Evolutionary conservation across 2,329 filamentous ascomycete species (phyloP).

Genomic region (Talaromyces islandicus): DNA sequence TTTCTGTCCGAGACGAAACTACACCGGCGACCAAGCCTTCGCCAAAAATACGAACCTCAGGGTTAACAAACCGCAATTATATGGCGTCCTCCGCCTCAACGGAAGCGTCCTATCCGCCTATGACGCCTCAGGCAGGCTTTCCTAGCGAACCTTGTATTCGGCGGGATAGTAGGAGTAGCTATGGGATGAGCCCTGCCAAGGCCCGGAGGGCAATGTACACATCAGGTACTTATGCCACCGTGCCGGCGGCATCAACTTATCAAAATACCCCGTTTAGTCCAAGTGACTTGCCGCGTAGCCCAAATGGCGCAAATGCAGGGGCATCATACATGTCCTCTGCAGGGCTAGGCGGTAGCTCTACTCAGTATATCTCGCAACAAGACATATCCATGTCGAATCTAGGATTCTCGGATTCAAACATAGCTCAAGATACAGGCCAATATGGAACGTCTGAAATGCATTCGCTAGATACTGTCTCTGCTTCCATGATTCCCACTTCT

Average conservation of each 20-base stretch:
- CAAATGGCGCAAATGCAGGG: slow-evolving; percentile 11
- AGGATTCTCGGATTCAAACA: slow-evolving; percentile 6
- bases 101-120: slow-evolving; percentile 21
- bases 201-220: slow-evolving; percentile 18
- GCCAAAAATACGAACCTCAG: slow-evolving; percentile 2
- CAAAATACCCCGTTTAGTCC: slow-evolving; percentile 13
- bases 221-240: slow-evolving; percentile 10
- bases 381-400: slow-evolving; percentile 18
- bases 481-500: slow-evolving; percentile 19
- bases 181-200: slow-evolving; percentile 21
- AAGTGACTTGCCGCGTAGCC: slow-evolving; percentile 13
- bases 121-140: slow-evolving; percentile 19
- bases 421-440: background rate
- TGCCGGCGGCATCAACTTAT: slow-evolving; percentile 4
- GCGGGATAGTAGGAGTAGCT: slow-evolving; percentile 22
- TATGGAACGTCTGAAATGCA: slow-evolving; percentile 15
- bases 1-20: slow-evolving; percentile 16
- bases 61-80: background rate
- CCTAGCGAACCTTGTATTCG: slow-evolving; percentile 19
- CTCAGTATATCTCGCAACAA: slow-evolving; percentile 10
- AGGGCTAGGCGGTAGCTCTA: background rate
- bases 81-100: slow-evolving; percentile 23
- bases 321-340: slow-evolving; percentile 3
- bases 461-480: slow-evolving; percentile 18
- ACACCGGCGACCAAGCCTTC: background rate